Percentiles rank a stretch among this genome's conserved stretches.
Evolutionary conservation across 176 grass and related monocot genomes (phyloP).

Genomic region (Poa annua): DNA sequence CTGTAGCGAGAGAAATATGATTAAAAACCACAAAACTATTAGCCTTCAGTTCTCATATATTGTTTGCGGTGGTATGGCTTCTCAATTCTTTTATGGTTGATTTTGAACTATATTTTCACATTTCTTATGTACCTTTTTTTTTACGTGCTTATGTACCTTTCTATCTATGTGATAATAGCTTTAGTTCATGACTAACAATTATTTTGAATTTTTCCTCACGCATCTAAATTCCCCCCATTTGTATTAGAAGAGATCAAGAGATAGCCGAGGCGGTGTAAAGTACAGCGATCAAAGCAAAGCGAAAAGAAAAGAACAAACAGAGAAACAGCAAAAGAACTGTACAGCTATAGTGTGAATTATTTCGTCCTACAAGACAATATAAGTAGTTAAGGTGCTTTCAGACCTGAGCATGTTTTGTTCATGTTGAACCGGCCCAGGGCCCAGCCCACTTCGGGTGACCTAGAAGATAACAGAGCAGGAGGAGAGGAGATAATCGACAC

Average conservation of each 20-base stretch:
- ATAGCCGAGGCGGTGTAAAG: too few relatives aligned
- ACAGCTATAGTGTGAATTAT: background rate
- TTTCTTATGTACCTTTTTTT: background rate
- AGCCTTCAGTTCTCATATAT: background rate
- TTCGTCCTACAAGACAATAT: background rate
- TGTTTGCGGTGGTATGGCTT: background rate
- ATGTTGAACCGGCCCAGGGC: too few relatives aligned
- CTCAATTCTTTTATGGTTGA: background rate
- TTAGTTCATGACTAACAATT: background rate
- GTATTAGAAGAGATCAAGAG: too few relatives aligned
- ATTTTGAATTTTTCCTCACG: background rate
- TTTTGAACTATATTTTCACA: background rate
- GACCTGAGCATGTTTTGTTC: background rate
- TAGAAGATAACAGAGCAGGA: too few relatives aligned
- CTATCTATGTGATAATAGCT: background rate
- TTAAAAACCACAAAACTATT: background rate
- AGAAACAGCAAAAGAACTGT: too few relatives aligned
- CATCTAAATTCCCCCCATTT: too few relatives aligned
- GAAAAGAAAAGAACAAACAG: too few relatives aligned
- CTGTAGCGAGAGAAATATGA: background rate
- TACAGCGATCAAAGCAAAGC: too few relatives aligned
- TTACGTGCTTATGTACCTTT: background rate
- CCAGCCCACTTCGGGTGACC: too few relatives aligned
- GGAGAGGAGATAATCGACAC: too few relatives aligned
- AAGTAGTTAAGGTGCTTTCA: constrained; percentile 14